phyloP scores from a whole-genome alignment of 169 alveolate species.

The Plasmodium malariae region DNA sequence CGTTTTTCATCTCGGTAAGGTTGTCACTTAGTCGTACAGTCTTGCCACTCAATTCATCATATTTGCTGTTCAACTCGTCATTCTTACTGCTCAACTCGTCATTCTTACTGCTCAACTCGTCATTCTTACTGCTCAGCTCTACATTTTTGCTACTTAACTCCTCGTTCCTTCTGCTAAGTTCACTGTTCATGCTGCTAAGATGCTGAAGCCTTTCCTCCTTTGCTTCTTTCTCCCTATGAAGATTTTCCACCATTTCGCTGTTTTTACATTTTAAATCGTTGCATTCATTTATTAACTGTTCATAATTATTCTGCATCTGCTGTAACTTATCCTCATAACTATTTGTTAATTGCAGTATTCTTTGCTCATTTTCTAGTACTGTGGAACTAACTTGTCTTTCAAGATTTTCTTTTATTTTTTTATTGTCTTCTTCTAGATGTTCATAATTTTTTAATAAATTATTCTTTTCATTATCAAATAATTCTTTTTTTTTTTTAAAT shows the following conservation, averaged over 20 bases:
- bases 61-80: not conserved
- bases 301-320: constrained; percentile 33
- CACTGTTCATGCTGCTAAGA: not conserved
- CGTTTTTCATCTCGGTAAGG: constrained; percentile 24
- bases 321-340: constrained; percentile 18
- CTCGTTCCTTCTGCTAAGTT: not conserved
- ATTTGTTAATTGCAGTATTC: constrained; percentile 9
- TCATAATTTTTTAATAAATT: constrained; percentile 41
- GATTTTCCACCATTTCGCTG: constrained; percentile 33
- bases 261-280: constrained; percentile 42
- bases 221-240: constrained; percentile 16
- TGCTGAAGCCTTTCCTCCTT: not conserved
- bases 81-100: not conserved
- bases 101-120: not conserved
- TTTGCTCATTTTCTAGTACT: constrained; percentile 35
- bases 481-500: constrained; percentile 51
- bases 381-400: constrained; percentile 11
- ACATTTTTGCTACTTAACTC: not conserved
- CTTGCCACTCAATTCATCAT: not conserved
- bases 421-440: not conserved
- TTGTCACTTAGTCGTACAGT: constrained; percentile 31
- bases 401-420: constrained; percentile 25
- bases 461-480: constrained; percentile 58
- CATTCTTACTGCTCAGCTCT: not conserved
- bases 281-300: constrained; percentile 21